Base-by-base conservation (phyloP, 345 rosid genomes). In the Lenwebbia sp. region DNA sequence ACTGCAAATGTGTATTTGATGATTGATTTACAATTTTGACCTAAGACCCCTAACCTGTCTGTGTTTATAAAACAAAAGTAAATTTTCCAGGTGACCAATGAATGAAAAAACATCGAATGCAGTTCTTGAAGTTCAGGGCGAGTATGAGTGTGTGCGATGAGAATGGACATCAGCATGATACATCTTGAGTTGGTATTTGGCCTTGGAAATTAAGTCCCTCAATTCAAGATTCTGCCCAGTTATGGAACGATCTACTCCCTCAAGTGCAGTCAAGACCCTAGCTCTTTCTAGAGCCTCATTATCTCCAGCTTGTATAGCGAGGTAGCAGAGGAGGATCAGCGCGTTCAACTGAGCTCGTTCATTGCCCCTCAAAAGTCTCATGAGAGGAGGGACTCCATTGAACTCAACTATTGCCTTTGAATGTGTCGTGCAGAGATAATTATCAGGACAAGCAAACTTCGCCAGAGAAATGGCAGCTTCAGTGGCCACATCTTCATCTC, bases 401-500 rank as follows among this genome's bases (percentile, higher is more conserved):
- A 87, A 90, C 87, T 92, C 95, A n/a, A 94, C 91, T 84, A 97
- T 92, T 51, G 95, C 88, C 91, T 91, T 95, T 0, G 98, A 91
- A 89, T 97, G 99, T 83, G 92, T 93, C 28, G 41, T 75, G 37
- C 90, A 82, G 10, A 94, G 94, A 82, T 91, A 97, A 86, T 97
- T 97, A 33, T 92, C 95, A 0, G 91, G 94, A 60, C 88, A 90
- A 10, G 93, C 92, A 62, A 97, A 97, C 89, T 96, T 96, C 88
- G 92, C 93, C 57, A 96, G 85, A 2, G 98, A 92, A 58, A 95
- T 87, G 52, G 96, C 96, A 87, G 99, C 94, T 88, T 95, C 95
- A 1, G 86, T 84, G 13, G 98, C 96, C 84, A 97, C 95, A 84
- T 92, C 98, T 11, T 86, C 91, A 88, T 89, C 90, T 85, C 85